Evolutionary conservation across 345 rosid species (phyloP).

Genomic region (Clarkia xantiana): DNA sequence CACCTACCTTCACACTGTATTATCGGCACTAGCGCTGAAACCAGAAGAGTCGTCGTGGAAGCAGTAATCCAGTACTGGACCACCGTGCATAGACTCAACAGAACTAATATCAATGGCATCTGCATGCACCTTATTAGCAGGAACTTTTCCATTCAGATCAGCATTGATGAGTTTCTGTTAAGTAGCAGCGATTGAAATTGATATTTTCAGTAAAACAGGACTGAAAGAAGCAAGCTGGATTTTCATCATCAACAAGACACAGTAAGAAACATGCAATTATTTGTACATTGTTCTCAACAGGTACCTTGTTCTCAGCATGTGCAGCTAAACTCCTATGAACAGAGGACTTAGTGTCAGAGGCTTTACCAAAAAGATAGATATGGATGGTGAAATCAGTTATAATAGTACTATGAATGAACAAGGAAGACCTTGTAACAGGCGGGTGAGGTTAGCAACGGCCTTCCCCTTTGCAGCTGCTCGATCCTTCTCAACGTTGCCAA

Average conservation of each 20-base stretch:
- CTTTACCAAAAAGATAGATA: not conserved
- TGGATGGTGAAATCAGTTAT: not conserved
- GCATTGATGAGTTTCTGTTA: not conserved
- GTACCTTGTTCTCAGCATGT: conserved; percentile 10
- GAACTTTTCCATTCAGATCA: not conserved
- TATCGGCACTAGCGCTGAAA: too few species aligned
- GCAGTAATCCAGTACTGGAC: too few species aligned
- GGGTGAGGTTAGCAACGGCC: conserved; percentile 16
- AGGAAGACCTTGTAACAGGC: conserved; percentile 8
- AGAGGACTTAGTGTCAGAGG: not conserved
- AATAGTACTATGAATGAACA: not conserved
- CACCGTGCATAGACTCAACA: conserved; percentile 29
- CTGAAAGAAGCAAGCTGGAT: not conserved
- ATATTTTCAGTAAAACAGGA: not conserved
- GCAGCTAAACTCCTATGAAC: conserved; percentile 9
- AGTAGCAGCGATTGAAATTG: not conserved
- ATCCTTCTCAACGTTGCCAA: conserved; percentile 51
- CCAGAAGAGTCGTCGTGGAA: too few species aligned
- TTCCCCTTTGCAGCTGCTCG: conserved; percentile 30
- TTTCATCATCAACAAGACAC: not conserved
- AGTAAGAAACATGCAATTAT: not conserved
- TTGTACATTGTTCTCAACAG: conserved; percentile 8
- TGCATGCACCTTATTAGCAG: conserved; percentile 17
- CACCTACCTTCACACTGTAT: too few species aligned
- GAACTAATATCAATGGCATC: conserved; percentile 37